These are phyloP conservation scores for Cardamine chenopodiifolia DNA, from an alignment of 345 rosid genomes.

Conservation along the genomic window DNA sequence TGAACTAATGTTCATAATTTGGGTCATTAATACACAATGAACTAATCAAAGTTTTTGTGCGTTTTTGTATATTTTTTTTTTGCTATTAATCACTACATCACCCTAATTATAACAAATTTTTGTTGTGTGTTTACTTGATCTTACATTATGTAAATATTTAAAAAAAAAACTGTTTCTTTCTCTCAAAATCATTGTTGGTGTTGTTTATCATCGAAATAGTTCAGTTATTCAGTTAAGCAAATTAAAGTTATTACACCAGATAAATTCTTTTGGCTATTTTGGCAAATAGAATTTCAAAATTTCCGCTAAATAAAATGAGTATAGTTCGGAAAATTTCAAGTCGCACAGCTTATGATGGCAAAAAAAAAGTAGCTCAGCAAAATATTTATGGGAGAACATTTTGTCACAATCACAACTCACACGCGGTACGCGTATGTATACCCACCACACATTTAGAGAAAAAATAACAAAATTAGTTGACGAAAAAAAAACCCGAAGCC, in stretches of 20 bases:
- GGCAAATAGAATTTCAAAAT: too few relatives aligned
- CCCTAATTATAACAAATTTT: too few relatives aligned
- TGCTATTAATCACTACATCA: too few relatives aligned
- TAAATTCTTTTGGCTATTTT: too few relatives aligned
- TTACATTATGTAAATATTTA: too few relatives aligned
- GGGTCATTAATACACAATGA: neutral
- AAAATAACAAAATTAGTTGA: neutral
- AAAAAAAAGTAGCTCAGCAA: too few relatives aligned
- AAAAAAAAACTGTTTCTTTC: too few relatives aligned
- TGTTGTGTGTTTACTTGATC: neutral
- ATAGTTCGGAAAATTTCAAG: neutral
- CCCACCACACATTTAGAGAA: neutral
- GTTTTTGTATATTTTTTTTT: too few relatives aligned
- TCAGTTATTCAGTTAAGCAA: too few relatives aligned
- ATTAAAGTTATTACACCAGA: too few relatives aligned
- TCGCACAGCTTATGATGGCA: neutral
- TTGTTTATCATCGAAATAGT: too few relatives aligned
- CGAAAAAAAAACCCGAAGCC: neutral
- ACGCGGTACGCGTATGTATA: neutral
- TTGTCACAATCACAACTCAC: constrained; percentile 24
- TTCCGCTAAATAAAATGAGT: neutral
- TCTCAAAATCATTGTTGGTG: neutral
- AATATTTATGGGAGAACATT: constrained; percentile 15
- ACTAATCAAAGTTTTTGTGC: neutral
- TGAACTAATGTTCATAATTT: neutral